Conservation (phyloP, 352 stramenopile species). For the Pythium insidiosum region DNA sequence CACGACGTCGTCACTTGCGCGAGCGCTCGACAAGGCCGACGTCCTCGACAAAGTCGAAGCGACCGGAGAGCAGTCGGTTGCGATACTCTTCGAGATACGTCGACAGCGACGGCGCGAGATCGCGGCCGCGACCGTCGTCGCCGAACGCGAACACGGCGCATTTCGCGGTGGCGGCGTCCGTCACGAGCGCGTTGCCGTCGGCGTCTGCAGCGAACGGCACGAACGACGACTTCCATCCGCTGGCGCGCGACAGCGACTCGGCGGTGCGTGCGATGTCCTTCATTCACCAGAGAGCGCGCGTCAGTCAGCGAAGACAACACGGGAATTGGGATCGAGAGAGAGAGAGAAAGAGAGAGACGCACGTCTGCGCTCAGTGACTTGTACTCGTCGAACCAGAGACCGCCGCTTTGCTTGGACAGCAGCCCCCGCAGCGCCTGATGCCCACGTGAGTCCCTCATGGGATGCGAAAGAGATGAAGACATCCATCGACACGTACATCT, state of each 20-base stretch:
- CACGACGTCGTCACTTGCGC: constrained; percentile 26
- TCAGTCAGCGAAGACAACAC: not conserved
- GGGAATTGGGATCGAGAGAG: too few relatives aligned
- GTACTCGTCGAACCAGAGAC: constrained; percentile 82
- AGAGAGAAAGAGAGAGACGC: not conserved
- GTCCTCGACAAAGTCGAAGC: constrained; percentile 80
- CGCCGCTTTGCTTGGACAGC: constrained; percentile 64
- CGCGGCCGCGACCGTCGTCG: constrained; percentile 45
- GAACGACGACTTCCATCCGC: constrained; percentile 48
- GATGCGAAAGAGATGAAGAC: too few relatives aligned
- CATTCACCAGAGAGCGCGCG: not conserved
- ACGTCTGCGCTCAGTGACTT: constrained; percentile 59
- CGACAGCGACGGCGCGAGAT: constrained; percentile 44
- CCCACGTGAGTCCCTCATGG: too few relatives aligned
- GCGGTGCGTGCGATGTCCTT: constrained; percentile 52
- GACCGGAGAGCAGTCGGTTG: constrained; percentile 70
- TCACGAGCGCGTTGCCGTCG: constrained; percentile 57
- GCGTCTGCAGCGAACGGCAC: constrained; percentile 68
- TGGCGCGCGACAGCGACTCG: constrained; percentile 34
- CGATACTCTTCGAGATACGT: constrained; percentile 74
- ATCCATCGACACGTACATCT: too few relatives aligned
- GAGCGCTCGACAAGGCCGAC: constrained; percentile 75
- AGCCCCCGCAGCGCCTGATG: constrained; percentile 48
- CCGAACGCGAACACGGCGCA: constrained; percentile 64
- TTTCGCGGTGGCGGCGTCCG: constrained; percentile 32